Conservation (phyloP, 495 filamentous ascomycete genomes). For the Neurospora sp. region DNA sequence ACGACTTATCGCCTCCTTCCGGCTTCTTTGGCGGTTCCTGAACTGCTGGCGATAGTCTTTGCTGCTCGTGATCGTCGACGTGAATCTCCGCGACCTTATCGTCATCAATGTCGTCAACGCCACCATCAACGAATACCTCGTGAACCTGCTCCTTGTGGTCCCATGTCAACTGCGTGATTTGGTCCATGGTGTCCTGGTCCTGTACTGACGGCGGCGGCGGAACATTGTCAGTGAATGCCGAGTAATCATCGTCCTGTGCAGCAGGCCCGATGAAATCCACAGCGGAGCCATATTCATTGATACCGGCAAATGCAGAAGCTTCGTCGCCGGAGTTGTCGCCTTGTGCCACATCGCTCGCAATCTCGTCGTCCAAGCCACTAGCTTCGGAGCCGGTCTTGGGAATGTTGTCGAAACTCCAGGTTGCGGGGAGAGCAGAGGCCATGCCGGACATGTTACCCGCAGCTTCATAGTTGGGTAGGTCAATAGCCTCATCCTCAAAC, state of each 20-base stretch:
- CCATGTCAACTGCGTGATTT: conserved; percentile 21
- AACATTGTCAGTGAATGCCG: conserved; percentile 7
- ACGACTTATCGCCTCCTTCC: neutral
- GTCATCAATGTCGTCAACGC: conserved; percentile 24
- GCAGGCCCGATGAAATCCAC: conserved; percentile 28
- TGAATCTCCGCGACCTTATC: conserved; percentile 37
- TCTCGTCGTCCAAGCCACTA: conserved; percentile 15
- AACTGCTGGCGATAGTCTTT: conserved; percentile 1
- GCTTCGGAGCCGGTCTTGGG: conserved; percentile 6
- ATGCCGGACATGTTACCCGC: conserved; percentile 21
- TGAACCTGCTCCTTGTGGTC: conserved; percentile 23
- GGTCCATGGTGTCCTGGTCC: conserved; percentile 14
- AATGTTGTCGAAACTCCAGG: conserved; percentile 31
- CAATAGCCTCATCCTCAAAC: conserved; percentile 25
- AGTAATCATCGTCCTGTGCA: conserved; percentile 24
- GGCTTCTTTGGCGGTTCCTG: neutral
- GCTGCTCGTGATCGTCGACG: conserved; percentile 24
- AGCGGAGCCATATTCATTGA: conserved; percentile 8
- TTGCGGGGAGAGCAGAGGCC: conserved; percentile 11
- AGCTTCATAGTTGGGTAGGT: conserved; percentile 12
- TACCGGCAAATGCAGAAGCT: conserved; percentile 6
- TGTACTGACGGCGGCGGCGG: conserved; percentile 6
- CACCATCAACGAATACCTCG: conserved; percentile 20
- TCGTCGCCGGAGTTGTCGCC: conserved; percentile 16
- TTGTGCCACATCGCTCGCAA: conserved; percentile 34